Conservation (phyloP, 768 basidiomycete species). For the Trametes gibbosa region DNA sequence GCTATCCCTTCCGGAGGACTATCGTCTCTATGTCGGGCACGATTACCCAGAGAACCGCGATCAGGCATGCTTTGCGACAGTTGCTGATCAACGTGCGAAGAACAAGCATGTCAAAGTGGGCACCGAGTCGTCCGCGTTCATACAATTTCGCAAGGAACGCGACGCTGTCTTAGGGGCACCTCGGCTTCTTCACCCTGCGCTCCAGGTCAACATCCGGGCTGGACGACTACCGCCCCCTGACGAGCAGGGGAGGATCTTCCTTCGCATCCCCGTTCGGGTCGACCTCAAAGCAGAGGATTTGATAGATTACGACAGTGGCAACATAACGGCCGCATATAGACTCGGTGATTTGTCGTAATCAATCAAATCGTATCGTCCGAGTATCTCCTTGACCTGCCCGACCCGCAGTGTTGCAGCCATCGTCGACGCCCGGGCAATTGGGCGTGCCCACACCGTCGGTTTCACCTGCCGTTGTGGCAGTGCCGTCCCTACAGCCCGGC, state of each 20-base stretch:
- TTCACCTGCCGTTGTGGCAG: constrained; percentile 1
- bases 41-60: constrained; percentile 35
- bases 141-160: constrained; percentile 31
- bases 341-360: too few relatives aligned
- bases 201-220: constrained; percentile 39
- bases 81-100: constrained; percentile 30
- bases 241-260: constrained; percentile 24
- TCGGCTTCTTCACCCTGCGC: constrained; percentile 35
- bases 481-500: constrained; percentile 1
- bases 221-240: constrained; percentile 32
- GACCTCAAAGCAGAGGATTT: too few relatives aligned
- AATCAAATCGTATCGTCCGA: background rate
- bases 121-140: constrained; percentile 28
- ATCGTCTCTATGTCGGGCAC: constrained; percentile 38
- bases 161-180: constrained; percentile 35
- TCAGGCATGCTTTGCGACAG: constrained; percentile 32
- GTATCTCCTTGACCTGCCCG: background rate
- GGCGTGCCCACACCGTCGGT: background rate
- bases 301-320: too few relatives aligned
- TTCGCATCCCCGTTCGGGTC: constrained; percentile 25
- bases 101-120: constrained; percentile 34
- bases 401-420: background rate
- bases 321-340: too few relatives aligned
- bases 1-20: constrained; percentile 32
- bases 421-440: background rate